A percentile compares a stretch with the other conserved stretches of the same genome.
phyloP scores from a whole-genome alignment of 2,329 filamentous ascomycete genomes.

The Chalara sp. region DNA sequence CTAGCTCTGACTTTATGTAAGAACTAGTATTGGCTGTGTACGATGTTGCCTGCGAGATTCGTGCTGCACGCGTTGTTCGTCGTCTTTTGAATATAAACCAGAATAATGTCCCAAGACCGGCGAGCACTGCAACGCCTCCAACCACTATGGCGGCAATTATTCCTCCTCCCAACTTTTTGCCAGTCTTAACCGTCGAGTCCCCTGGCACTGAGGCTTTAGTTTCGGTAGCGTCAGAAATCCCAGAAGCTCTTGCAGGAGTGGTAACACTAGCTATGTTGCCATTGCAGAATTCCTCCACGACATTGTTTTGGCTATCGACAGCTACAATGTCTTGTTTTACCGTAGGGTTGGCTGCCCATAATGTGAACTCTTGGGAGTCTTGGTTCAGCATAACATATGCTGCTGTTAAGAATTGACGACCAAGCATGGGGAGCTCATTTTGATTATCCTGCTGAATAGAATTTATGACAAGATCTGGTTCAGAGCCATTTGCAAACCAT shows the following conservation, averaged over 20 bases:
- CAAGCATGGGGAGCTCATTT: constrained; percentile 74
- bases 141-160: not conserved
- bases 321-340: constrained; percentile 1
- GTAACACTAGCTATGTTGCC: too few relatives aligned
- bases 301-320: not conserved
- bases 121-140: not conserved
- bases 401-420: constrained; percentile 10
- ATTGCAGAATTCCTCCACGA: not conserved
- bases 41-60: too few relatives aligned
- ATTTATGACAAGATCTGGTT: constrained; percentile 24
- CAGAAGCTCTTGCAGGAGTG: not conserved
- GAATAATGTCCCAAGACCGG: not conserved
- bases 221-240: not conserved
- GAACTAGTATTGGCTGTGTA: too few relatives aligned
- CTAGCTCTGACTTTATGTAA: too few relatives aligned
- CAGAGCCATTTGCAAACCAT: not conserved
- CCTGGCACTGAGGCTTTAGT: not conserved
- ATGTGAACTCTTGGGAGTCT: constrained; percentile 1
- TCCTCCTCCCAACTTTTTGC: not conserved
- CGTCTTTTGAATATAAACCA: not conserved
- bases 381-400: constrained; percentile 5
- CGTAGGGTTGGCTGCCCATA: constrained; percentile 5
- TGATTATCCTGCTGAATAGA: constrained; percentile 71
- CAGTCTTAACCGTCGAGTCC: not conserved
- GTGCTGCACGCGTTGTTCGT: too few relatives aligned